phyloP scores from a whole-genome alignment of 2,329 filamentous ascomycete species.

The Diplodia corticola region DNA sequence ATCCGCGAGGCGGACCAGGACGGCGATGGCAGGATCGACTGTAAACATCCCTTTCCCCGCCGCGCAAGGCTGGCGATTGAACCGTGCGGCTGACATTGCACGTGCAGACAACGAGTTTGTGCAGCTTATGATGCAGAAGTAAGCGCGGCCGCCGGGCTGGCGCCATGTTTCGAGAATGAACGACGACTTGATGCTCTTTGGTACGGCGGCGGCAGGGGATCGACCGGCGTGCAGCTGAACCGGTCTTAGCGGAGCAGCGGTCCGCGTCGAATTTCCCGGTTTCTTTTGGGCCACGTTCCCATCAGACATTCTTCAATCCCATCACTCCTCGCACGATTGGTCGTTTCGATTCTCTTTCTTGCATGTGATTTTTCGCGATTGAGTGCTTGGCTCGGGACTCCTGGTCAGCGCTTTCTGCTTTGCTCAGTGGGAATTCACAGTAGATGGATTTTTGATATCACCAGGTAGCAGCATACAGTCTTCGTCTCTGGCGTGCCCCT shows the following conservation, averaged over 20 bases:
- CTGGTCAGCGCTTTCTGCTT: slow-evolving; percentile 7
- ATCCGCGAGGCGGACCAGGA: slow-evolving; percentile 65
- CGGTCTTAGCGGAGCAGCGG: slow-evolving; percentile 13
- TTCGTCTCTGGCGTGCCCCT: not conserved
- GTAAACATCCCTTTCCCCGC: slow-evolving; percentile 42
- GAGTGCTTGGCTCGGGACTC: slow-evolving; percentile 10
- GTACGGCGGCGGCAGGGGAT: slow-evolving; percentile 21
- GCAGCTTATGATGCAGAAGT: slow-evolving; percentile 59
- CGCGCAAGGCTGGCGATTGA: not conserved
- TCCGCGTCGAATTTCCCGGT: slow-evolving; percentile 11
- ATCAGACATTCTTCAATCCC: slow-evolving; percentile 22
- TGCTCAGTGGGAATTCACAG: slow-evolving; percentile 19
- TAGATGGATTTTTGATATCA: slow-evolving; percentile 21
- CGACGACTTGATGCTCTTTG: slow-evolving; percentile 24
- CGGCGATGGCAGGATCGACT: slow-evolving; percentile 65
- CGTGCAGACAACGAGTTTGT: slow-evolving; percentile 56
- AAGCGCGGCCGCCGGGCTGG: slow-evolving; percentile 27
- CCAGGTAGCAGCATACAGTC: slow-evolving; percentile 13
- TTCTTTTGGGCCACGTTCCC: slow-evolving; percentile 20
- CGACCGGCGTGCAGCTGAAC: slow-evolving; percentile 13
- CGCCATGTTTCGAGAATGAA: slow-evolving; percentile 20
- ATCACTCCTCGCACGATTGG: slow-evolving; percentile 12
- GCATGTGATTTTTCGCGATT: slow-evolving; percentile 21
- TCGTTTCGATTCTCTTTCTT: slow-evolving; percentile 17
- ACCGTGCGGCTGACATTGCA: slow-evolving; percentile 10